These are phyloP conservation scores for Terfezia boudieri DNA, from an alignment of 495 filamentous ascomycete genomes.

Conservation along the genomic window DNA sequence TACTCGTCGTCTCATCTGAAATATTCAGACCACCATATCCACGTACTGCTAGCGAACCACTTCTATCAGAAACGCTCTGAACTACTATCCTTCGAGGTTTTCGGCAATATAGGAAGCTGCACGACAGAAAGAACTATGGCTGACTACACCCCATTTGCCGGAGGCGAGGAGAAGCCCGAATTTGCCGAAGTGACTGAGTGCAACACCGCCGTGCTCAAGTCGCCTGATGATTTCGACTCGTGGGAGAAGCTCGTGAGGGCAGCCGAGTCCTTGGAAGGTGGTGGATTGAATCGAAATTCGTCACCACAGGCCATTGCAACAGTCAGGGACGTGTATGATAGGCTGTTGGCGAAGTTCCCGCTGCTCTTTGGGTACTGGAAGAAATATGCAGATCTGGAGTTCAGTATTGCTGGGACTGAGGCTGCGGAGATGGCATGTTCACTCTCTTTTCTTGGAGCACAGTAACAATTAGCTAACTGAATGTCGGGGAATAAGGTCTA, in stretches of 20 bases:
- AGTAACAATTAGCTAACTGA: constrained; percentile 9
- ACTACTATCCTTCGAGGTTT: too few species aligned
- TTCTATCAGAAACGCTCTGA: too few species aligned
- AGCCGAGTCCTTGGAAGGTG: constrained; percentile 69
- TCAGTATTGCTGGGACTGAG: constrained; percentile 88
- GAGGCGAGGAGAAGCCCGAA: constrained; percentile 10
- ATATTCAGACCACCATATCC: too few species aligned
- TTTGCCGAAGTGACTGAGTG: constrained; percentile 18
- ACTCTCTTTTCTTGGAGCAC: not conserved
- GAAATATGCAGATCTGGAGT: constrained; percentile 96
- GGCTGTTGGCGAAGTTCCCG: constrained; percentile 85
- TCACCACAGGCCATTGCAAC: constrained; percentile 80
- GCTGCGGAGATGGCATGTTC: constrained; percentile 79
- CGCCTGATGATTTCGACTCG: constrained; percentile 77
- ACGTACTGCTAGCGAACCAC: too few species aligned
- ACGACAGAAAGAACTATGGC: not conserved
- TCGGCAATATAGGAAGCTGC: too few species aligned
- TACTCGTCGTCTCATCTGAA: too few species aligned
- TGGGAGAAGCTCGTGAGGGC: constrained; percentile 85
- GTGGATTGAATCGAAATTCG: constrained; percentile 87
- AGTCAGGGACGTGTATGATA: constrained; percentile 65
- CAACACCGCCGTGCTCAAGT: constrained; percentile 28
- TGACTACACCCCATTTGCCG: not conserved
- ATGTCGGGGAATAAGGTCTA: constrained; percentile 40
- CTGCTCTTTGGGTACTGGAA: constrained; percentile 98